Evolutionary conservation across 345 rosid species (phyloP), one percentile per base, ranked within the genome.

Genomic region (Pugionium cornutum): DNA sequence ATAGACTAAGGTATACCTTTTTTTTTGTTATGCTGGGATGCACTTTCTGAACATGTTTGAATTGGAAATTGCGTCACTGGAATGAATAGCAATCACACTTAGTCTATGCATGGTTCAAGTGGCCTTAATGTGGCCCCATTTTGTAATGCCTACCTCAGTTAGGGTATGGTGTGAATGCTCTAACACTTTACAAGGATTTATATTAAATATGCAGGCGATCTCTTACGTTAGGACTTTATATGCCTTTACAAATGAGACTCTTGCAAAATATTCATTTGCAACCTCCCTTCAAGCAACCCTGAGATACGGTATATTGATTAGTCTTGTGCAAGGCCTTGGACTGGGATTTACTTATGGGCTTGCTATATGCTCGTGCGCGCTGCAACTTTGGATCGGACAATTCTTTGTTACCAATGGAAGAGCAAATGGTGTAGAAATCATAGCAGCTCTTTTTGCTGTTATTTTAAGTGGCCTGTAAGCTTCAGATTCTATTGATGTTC

Each of bases 391-490:
- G 92, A 86, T 89, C 77, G 98, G 98, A 72, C 82, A 91, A 73
- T 79, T 92, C 80, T 79, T 92, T 73, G 88, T 92, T 64, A 70
- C 66, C 1, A 53, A 61, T 62, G 25, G 50, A 54, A 82, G 65
- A 67, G 97, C 91, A 77, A 85, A 82, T 76, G 98, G 97, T 62
- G 98, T 95, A 76, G 91, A 89, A 86, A 84, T 92, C 54, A 63
- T 92, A 66, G 82, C 97, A 62, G 95, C 98, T 43, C 79, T 92
- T 35, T 92, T 92, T 81, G 91, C 98, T 74, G 75, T 92, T 40
- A 92, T 92, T 65, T 84, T 94, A 77, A 94, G 99, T 64, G 99
- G 99, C 80, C 96, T 94, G 99, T 94, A 94, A 85, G 97, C 64
- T 58, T 74, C 78, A 54, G 63, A 43, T 51, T 73, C 49, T 81